Evolutionary conservation across 73 alveolate genomes (phyloP), one percentile per base, ranked within the genome.

Genomic region (Effrenium voratum): DNA sequence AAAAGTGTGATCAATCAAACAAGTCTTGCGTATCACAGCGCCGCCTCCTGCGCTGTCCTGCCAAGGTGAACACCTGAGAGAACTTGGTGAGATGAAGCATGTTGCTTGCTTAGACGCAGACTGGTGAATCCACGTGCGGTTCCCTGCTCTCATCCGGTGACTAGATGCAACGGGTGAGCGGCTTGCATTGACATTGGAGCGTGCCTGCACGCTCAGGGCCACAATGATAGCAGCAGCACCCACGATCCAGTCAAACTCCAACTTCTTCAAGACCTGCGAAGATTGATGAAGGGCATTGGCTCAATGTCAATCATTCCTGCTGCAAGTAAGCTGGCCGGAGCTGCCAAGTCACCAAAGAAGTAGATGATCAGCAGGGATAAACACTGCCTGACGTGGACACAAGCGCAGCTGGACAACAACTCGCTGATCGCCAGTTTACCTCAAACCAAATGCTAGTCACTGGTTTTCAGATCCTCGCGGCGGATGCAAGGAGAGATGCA

Each of bases 141-240:
- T 55, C 68, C 22, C 68, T 55, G 22, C 68, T 55, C 22, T 22
- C 68, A 55, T 22, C 68, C 22, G 12, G 30, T 22, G 68, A 5
- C 82, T 30, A 4, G 57, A 30, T 40, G 59, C 50, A 24, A 24
- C 50, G n/a, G 36, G 40, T 43, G n/a, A 1, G 38, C 57, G 59
- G 57, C 3, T 63, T 63, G 77, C 10, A 26, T 63, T 63, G 59
- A 5, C n/a, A 36, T 6, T 40, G 57, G 5, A 5, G 8, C 82
- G 40, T 30, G 85, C 97, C 97, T 90, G 97, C 43, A 90, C 97
- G 73, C 97, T 90, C 59, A 90, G 40, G 3, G 97, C 97, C 55
- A 90, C 97, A 52, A 90, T 87, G 52, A 90, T 59, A 12, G 97
- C 97, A 8, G 97, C 97, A 15, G 97, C 97, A 55, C 97, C 97